Evolutionary conservation across 305 asterid species (phyloP).

Genomic region (Plantago rigida): DNA sequence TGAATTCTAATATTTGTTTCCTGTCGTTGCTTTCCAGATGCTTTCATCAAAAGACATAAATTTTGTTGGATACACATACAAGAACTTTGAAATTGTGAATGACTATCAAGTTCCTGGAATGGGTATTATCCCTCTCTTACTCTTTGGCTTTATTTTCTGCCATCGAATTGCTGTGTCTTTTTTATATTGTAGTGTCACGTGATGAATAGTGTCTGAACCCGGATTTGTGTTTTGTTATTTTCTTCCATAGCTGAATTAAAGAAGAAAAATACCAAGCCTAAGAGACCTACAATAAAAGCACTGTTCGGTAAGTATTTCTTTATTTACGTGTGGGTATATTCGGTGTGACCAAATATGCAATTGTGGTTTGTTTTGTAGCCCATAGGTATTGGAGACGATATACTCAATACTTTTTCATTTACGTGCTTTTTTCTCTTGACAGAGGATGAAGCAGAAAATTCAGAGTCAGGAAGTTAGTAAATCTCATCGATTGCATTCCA

Average conservation of each 20-base stretch:
- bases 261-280: slow-evolving; percentile 71
- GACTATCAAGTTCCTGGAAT: slow-evolving; percentile 95
- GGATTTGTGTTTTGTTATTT: slow-evolving; percentile 18
- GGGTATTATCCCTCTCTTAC: slow-evolving; percentile 48
- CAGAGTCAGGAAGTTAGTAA: slow-evolving; percentile 44
- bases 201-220: slow-evolving; percentile 10
- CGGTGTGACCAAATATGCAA: not conserved
- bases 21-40: slow-evolving; percentile 46
- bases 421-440: slow-evolving; percentile 25
- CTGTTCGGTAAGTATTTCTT: slow-evolving; percentile 60
- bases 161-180: not conserved
- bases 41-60: slow-evolving; percentile 89
- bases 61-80: slow-evolving; percentile 92
- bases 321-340: slow-evolving; percentile 14
- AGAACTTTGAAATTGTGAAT: slow-evolving; percentile 88
- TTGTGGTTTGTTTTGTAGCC: not conserved
- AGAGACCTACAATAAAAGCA: slow-evolving; percentile 75
- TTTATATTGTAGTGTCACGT: slow-evolving; percentile 13
- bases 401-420: slow-evolving; percentile 21
- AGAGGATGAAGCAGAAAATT: slow-evolving; percentile 69
- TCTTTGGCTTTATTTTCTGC: not conserved
- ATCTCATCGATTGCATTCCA: slow-evolving; percentile 34
- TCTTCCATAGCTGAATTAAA: slow-evolving; percentile 67
- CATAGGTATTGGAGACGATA: not conserved
- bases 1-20: slow-evolving; percentile 19